Evolutionary conservation across 176 grass and related monocot genomes (phyloP).

Genomic region (Oropetium thomaeum): DNA sequence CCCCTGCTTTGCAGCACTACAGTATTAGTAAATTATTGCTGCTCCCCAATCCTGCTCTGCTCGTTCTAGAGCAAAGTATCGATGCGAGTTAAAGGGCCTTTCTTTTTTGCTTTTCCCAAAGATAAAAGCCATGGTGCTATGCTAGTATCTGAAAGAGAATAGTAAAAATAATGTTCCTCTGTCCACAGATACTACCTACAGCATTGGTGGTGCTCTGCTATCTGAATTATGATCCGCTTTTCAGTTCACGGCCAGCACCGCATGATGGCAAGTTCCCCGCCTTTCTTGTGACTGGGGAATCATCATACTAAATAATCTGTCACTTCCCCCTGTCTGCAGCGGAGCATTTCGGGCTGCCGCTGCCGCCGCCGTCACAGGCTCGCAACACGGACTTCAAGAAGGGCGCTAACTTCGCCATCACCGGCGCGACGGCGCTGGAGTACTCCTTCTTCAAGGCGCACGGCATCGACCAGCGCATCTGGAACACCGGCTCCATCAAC

Average conservation of each 20-base stretch:
- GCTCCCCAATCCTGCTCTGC: neutral
- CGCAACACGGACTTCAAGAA: slow-evolving; percentile 51
- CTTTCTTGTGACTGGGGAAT: neutral
- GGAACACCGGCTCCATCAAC: slow-evolving; percentile 86
- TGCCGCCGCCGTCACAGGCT: slow-evolving; percentile 69
- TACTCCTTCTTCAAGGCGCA: slow-evolving; percentile 71
- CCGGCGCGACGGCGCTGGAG: slow-evolving; percentile 63
- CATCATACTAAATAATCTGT: neutral
- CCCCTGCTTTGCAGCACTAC: slow-evolving; percentile 16
- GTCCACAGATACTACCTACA: neutral
- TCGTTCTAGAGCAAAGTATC: neutral
- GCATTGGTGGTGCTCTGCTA: neutral
- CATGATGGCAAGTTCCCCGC: neutral
- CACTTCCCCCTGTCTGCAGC: slow-evolving; percentile 50
- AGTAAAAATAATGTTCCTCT: neutral
- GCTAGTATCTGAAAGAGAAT: neutral
- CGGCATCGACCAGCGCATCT: slow-evolving; percentile 60
- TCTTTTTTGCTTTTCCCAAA: neutral
- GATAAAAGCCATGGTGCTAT: neutral
- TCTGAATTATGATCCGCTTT: neutral
- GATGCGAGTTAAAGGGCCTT: slow-evolving; percentile 7
- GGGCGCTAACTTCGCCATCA: slow-evolving; percentile 83
- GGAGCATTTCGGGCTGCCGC: slow-evolving; percentile 72
- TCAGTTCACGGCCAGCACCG: neutral
- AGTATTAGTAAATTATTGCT: slow-evolving; percentile 34